phyloP scores from a whole-genome alignment of 2,329 filamentous ascomycete genomes.

The Colletotrichum siamense region DNA sequence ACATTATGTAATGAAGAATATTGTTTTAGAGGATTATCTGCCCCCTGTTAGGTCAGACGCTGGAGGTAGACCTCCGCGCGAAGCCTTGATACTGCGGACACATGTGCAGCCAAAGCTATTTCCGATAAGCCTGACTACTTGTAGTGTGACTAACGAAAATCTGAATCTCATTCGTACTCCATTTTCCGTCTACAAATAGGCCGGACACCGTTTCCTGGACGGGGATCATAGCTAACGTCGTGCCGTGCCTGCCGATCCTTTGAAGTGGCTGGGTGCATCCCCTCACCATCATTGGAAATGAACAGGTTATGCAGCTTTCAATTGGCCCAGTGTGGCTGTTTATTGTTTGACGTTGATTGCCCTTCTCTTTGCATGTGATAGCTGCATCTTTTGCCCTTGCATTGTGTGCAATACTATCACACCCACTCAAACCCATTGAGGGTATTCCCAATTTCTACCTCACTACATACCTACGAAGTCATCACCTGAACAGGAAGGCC shows the following conservation, averaged over 20 bases:
- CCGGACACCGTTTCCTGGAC: background rate
- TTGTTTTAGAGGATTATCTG: too few species aligned
- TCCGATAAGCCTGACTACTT: too few species aligned
- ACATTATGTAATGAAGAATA: too few species aligned
- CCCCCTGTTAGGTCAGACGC: too few species aligned
- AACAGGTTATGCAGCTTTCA: background rate
- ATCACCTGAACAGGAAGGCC: background rate
- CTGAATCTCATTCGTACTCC: too few species aligned
- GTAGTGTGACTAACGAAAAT: too few species aligned
- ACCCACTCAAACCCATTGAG: background rate
- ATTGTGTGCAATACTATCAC: background rate
- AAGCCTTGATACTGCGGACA: too few species aligned
- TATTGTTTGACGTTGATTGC: background rate
- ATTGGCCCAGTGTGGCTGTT: background rate
- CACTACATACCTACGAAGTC: background rate
- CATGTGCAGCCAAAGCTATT: too few species aligned
- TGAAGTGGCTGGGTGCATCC: background rate
- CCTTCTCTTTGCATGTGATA: background rate
- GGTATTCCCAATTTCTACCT: background rate
- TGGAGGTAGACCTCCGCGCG: too few species aligned
- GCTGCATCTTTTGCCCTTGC: background rate
- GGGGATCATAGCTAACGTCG: background rate
- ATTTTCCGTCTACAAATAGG: too few species aligned
- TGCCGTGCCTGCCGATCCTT: background rate
- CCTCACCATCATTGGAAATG: background rate